Conservation (phyloP, 768 basidiomycete genomes). For the Trametes elegans region DNA sequence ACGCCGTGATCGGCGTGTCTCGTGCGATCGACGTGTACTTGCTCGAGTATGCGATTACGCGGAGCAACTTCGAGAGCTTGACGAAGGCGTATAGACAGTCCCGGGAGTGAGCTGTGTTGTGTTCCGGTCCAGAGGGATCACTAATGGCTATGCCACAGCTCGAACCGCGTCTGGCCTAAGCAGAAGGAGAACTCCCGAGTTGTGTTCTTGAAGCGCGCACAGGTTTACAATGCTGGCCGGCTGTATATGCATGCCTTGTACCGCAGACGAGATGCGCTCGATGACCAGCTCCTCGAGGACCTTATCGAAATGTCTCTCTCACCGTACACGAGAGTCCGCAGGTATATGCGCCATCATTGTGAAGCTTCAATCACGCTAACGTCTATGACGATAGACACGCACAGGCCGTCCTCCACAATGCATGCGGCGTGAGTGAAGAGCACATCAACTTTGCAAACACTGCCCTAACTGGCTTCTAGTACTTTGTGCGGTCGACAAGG, state of each 20-base stretch:
- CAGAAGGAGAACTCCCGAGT: conserved; percentile 77
- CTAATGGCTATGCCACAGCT: conserved; percentile 33
- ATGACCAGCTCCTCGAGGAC: conserved; percentile 66
- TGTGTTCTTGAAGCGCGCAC: conserved; percentile 74
- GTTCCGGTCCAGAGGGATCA: too few relatives aligned
- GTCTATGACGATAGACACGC: conserved; percentile 49
- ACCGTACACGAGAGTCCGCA: conserved; percentile 73
- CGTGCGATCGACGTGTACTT: conserved; percentile 76
- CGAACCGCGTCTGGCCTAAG: conserved; percentile 63
- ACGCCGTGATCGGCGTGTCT: conserved; percentile 73
- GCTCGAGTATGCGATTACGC: conserved; percentile 64
- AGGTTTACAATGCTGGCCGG: conserved; percentile 73
- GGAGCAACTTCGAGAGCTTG: conserved; percentile 56
- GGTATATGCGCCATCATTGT: conserved; percentile 40
- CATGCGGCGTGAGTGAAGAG: conserved; percentile 52
- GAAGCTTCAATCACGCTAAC: background rate
- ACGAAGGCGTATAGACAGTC: conserved; percentile 67
- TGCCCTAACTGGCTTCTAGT: conserved; percentile 35
- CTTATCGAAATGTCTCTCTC: conserved; percentile 75
- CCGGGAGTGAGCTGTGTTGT: conserved; percentile 49
- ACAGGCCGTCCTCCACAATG: conserved; percentile 62
- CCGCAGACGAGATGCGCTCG: conserved; percentile 69
- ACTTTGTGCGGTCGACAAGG: conserved; percentile 70
- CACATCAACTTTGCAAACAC: background rate
- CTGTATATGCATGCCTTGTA: conserved; percentile 77